phyloP scores from a whole-genome alignment of 2,329 filamentous ascomycete genomes.

The Talaromyces sp. region DNA sequence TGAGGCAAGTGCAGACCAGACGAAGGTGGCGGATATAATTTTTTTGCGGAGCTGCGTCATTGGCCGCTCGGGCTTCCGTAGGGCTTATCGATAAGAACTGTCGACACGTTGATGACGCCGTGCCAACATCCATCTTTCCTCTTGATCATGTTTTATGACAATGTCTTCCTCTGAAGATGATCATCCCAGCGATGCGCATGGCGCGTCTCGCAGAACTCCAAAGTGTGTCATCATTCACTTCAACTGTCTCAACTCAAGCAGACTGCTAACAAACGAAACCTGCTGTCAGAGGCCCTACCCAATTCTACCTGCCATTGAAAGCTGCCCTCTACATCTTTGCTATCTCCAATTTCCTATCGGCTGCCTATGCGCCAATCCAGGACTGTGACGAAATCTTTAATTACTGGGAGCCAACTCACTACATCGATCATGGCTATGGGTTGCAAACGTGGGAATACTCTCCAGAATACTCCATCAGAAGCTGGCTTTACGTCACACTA shows the following conservation, averaged over 20 bases:
- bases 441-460: slow-evolving; percentile 99
- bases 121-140: not conserved
- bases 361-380: slow-evolving; percentile 81
- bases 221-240: slow-evolving; percentile 2
- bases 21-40: slow-evolving; percentile 10
- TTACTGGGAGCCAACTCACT: slow-evolving; percentile 97
- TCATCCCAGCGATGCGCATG: slow-evolving; percentile 8
- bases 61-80: slow-evolving; percentile 3
- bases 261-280: slow-evolving; percentile 16
- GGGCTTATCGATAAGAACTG: slow-evolving; percentile 10
- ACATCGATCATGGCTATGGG: slow-evolving; percentile 85
- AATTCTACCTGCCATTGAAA: slow-evolving; percentile 64
- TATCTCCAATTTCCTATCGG: slow-evolving; percentile 66
- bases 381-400: slow-evolving; percentile 99
- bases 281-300: slow-evolving; percentile 27
- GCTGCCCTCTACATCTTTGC: slow-evolving; percentile 77
- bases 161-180: slow-evolving; percentile 13
- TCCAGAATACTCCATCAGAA: slow-evolving; percentile 87
- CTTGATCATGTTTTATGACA: not conserved
- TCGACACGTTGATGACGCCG: not conserved
- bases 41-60: slow-evolving; percentile 2
- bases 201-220: slow-evolving; percentile 4
- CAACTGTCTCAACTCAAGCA: not conserved
- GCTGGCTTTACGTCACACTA: slow-evolving; percentile 81
- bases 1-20: not conserved